Percentiles rank a stretch among this genome's conserved stretches.
These are phyloP conservation scores for Lophium mytilinum DNA, from an alignment of 495 filamentous ascomycete genomes.

Conservation along the genomic window DNA sequence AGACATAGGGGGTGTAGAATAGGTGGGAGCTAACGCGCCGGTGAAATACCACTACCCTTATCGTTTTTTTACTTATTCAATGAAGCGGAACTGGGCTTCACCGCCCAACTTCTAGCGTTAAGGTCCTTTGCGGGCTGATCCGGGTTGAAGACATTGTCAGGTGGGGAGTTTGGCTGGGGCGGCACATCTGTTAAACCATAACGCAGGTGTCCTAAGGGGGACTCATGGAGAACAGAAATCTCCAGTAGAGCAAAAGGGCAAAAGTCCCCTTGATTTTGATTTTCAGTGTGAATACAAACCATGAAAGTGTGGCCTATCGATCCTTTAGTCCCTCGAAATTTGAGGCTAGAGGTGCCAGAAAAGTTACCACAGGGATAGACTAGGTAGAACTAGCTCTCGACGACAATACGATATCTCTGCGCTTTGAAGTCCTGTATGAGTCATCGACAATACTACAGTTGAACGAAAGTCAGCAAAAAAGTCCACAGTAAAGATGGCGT, in stretches of 20 bases:
- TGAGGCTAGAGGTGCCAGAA: too few relatives aligned
- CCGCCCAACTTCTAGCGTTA: slow-evolving; percentile 61
- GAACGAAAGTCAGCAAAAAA: too few relatives aligned
- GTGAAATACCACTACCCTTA: slow-evolving; percentile 69
- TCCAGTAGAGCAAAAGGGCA: slow-evolving; percentile 72
- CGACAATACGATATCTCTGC: too few relatives aligned
- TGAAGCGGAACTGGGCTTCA: slow-evolving; percentile 61
- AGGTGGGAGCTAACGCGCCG: slow-evolving; percentile 58
- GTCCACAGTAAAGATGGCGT: too few relatives aligned
- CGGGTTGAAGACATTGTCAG: slow-evolving; percentile 67
- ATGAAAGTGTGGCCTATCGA: too few relatives aligned
- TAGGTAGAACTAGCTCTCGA: too few relatives aligned
- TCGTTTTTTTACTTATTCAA: slow-evolving; percentile 74
- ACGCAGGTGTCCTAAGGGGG: slow-evolving; percentile 60
- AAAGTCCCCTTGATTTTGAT: slow-evolving; percentile 72
- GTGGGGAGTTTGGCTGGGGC: slow-evolving; percentile 63
- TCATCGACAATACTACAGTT: too few relatives aligned
- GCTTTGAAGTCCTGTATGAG: too few relatives aligned
- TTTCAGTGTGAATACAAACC: too few relatives aligned
- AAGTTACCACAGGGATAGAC: too few relatives aligned
- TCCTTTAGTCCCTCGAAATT: too few relatives aligned
- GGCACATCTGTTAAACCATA: slow-evolving; percentile 64
- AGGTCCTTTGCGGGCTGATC: slow-evolving; percentile 57
- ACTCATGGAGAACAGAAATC: slow-evolving; percentile 70
- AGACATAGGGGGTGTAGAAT: slow-evolving; percentile 71